phyloP scores from a whole-genome alignment of 352 stramenopile species.

The Phytophthora meadii region DNA sequence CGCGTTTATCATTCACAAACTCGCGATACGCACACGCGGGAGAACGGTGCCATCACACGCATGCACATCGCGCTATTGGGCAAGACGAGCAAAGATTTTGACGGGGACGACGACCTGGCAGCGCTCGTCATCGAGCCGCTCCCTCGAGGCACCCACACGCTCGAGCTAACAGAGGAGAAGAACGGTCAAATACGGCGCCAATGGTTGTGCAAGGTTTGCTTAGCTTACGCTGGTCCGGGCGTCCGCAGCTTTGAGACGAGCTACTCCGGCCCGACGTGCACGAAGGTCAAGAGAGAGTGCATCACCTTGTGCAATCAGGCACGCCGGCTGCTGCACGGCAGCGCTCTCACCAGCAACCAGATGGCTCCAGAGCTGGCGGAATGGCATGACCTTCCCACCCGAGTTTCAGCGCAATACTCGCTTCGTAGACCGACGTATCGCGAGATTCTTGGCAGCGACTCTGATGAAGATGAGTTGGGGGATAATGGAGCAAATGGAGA shows the following conservation, averaged over 20 bases:
- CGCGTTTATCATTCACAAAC: constrained; percentile 26
- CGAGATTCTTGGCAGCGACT: constrained; percentile 1
- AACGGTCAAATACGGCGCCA: constrained; percentile 27
- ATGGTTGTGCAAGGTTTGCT: constrained; percentile 29
- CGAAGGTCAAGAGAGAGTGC: constrained; percentile 3
- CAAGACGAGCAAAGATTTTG: constrained; percentile 20
- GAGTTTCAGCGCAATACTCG: constrained; percentile 21
- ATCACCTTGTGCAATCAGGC: constrained; percentile 25
- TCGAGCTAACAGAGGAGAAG: constrained; percentile 23
- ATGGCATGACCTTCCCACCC: constrained; percentile 9
- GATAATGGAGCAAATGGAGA: neutral
- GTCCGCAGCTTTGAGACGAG: constrained; percentile 25
- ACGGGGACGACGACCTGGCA: constrained; percentile 1
- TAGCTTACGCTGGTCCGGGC: constrained; percentile 10
- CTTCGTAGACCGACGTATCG: constrained; percentile 13
- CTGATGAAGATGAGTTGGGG: neutral
- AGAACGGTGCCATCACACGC: constrained; percentile 6
- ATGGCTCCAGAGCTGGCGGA: constrained; percentile 28
- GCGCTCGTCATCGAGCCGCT: constrained; percentile 15
- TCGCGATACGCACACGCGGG: neutral
- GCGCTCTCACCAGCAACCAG: constrained; percentile 14
- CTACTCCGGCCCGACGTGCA: constrained; percentile 23
- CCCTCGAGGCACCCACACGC: neutral
- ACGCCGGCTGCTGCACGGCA: constrained; percentile 4
- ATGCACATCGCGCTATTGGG: constrained; percentile 10